A percentile compares a stretch with the other conserved stretches of the same genome.
phyloP scores from a whole-genome alignment of 2,329 filamentous ascomycete genomes.

The Mollisia scopiformis region DNA sequence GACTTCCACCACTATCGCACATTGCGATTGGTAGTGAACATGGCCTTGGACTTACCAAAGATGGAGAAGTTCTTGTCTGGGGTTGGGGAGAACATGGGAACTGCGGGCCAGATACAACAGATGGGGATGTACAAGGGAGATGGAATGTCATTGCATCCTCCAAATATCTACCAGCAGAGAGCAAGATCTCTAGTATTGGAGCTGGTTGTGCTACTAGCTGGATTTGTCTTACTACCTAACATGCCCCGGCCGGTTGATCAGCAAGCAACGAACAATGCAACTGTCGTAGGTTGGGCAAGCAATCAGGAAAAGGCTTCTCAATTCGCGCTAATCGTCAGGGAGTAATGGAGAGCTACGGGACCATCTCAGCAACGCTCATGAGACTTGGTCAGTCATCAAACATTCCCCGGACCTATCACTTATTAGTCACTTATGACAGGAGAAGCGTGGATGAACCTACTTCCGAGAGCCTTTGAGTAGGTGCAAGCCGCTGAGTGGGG shows the following conservation, averaged over 20 bases:
- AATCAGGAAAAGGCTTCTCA: neutral
- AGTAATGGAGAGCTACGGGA: neutral
- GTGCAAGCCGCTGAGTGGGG: slow-evolving; percentile 55
- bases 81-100: slow-evolving; percentile 99
- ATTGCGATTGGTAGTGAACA: slow-evolving; percentile 93
- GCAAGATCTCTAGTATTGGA: slow-evolving; percentile 63
- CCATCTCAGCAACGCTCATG: no score
- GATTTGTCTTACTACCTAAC: slow-evolving; percentile 53
- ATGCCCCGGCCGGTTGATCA: neutral
- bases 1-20: slow-evolving; percentile 58
- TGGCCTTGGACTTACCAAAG: slow-evolving; percentile 69
- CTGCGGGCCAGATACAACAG: slow-evolving; percentile 71
- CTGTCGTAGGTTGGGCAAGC: neutral
- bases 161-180: slow-evolving; percentile 53
- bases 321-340: neutral
- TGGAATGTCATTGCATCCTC: slow-evolving; percentile 69
- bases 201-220: slow-evolving; percentile 94
- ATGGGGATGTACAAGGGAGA: slow-evolving; percentile 68
- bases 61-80: slow-evolving; percentile 77
- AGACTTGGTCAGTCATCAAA: slow-evolving; percentile 30
- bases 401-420: slow-evolving; percentile 34
- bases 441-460: slow-evolving; percentile 43
- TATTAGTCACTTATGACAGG: slow-evolving; percentile 20
- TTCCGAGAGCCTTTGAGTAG: slow-evolving; percentile 75
- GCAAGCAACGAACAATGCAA: neutral